Evolutionary conservation across 768 basidiomycete genomes (phyloP), one percentile per base, ranked within the genome.

Genomic region (Leucosporidium creatinivorum): DNA sequence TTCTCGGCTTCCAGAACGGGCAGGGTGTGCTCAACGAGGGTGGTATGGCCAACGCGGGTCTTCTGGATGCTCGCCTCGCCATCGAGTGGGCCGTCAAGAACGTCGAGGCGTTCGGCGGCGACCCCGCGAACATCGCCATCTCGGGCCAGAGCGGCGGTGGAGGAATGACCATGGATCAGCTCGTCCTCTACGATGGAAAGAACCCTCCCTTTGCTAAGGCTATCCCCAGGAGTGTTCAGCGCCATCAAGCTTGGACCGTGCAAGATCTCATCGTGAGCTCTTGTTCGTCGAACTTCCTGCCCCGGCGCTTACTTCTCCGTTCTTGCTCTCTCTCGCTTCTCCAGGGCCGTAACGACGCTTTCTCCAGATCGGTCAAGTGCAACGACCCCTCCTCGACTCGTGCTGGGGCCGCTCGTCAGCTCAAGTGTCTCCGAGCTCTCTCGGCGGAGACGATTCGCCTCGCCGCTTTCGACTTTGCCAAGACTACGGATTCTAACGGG

Each of bases 21-120:
- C 39, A 54, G 2, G 63, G 51, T 10, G 30, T 65, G 36, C 21
- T 6, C 13, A 17, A 28, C 36, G 68, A 69, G 18, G 68, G 58
- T 49, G 61, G 61, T 18, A 5, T 57, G 13, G 59, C 55, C 55
- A 72, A 72, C 47, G 61, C 64, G 44, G 64, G 70, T 9, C 39
- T 69, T 4, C 64, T 65, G n/a, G 70, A 72, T 50, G 44, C 59
- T 1, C 67, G 67, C n/a, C 54, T 48, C 25, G 63, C 67, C 15
- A 62, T 69, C 48, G 58, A 58, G 10, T 72, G 70, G 70, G 64
- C 66, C 10, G 36, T 56, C 23, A 26, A 62, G 21, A 55, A 69
- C 54, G 66, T 72, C 58, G 51, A 58, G 48, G 50, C 59, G 4
- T 72, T 72, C 48, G 70, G 70, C 23, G 70, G 70, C 25, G 67